These are phyloP conservation scores for Aschersonia sp. DNA, from an alignment of 2,329 filamentous ascomycete species.

Conservation along the genomic window DNA sequence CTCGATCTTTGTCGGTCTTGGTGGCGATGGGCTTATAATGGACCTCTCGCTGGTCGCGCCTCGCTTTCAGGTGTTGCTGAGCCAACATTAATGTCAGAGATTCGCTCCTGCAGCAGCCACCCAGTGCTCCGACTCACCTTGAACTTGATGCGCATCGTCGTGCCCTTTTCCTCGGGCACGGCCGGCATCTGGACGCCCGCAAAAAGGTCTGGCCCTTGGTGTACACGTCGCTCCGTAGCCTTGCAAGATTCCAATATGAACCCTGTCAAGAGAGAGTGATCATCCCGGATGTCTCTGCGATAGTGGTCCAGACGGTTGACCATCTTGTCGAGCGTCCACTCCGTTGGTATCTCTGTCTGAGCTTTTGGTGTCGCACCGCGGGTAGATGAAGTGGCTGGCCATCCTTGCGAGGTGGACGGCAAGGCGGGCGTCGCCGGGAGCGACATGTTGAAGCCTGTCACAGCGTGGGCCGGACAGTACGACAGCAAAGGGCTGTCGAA, in stretches of 20 bases:
- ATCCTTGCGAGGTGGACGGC: constrained; percentile 1
- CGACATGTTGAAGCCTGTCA: not conserved
- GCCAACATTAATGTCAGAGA: not conserved
- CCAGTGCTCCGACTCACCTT: constrained; percentile 23
- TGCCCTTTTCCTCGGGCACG: constrained; percentile 18
- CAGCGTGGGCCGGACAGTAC: not conserved
- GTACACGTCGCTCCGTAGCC: constrained; percentile 22
- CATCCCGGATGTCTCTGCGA: constrained; percentile 27
- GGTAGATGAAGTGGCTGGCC: constrained; percentile 3
- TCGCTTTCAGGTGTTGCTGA: constrained; percentile 29
- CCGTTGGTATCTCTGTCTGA: constrained; percentile 11
- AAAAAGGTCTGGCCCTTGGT: constrained; percentile 32
- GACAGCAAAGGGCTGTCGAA: too few relatives aligned
- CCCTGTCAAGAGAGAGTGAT: constrained; percentile 29
- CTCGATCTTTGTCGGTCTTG: constrained; percentile 34
- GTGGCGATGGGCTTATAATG: constrained; percentile 28
- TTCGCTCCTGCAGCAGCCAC: not conserved
- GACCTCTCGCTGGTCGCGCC: constrained; percentile 28
- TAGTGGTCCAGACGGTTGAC: constrained; percentile 23
- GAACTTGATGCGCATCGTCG: constrained; percentile 32
- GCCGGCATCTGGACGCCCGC: constrained; percentile 24
- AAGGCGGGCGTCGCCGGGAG: constrained; percentile 9
- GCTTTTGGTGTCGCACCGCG: constrained; percentile 7
- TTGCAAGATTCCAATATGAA: constrained; percentile 30
- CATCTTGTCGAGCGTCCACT: constrained; percentile 30